Evolutionary conservation across 805 yeast species (phyloP), one percentile per base, ranked within the genome.

Genomic region (Ogataea naganishii): DNA sequence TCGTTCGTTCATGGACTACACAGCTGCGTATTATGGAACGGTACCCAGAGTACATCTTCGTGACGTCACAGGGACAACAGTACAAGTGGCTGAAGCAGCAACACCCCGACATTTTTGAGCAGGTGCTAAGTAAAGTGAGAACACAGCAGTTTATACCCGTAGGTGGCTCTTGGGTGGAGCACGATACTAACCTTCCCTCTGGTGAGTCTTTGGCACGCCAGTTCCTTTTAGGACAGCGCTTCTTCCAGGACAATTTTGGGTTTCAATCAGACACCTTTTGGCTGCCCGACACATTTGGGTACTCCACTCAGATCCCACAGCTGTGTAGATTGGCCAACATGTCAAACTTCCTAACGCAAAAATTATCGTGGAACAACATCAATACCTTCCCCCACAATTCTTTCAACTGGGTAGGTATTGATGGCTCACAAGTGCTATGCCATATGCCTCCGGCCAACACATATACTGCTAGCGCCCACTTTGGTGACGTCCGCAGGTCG

Each of bases 401-500:
- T 0, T 89, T 89, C 57, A 85, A 85, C 51, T 89, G 98, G 98
- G 81, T 81, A 5, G 95, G 95, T 18, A 66, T 92, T 25, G 97
- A 89, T 56, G 94, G 95, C 1, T 73, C 95, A 3, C 96, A 89
- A 55, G 85, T 89, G 2, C 58, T 92, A 43, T 85, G 89, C 20
- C 98, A 89, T 53, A 92, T 92, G 97, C 97, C 98, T 14, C 97
- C 98, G 6, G 92, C 81, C 9, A 83, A 89, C 53, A 92, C 97
- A 0, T 89, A 89, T 49, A 92, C 97, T 7, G 94, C 97, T 1
- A 71, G 68, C 47, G 95, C 96, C 2, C 76, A 89, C 49, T 85
- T 85, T 56, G 95, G 96, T 18, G 97, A 92, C 57, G 94, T 88
- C 18, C 69, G 73, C 34, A 69, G 96, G 43, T 79, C 94, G 2